Conservation (phyloP, 2,329 filamentous ascomycete genomes). For the Byssothecium circinans region DNA sequence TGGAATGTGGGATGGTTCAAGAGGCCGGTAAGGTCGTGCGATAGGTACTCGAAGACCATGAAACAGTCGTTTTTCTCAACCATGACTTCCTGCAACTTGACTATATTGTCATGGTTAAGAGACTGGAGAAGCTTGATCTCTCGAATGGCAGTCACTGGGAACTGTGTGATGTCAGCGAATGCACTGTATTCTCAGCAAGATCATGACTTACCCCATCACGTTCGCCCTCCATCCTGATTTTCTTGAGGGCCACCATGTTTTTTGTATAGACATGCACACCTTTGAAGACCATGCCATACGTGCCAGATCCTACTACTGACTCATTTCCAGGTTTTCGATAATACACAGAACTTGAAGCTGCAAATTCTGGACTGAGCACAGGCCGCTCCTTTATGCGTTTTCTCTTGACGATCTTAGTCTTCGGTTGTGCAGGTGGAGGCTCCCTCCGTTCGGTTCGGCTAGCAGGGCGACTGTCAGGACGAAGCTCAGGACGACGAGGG, state of each 20-base stretch:
- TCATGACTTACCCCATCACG: conserved; percentile 65
- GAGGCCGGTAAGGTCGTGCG: conserved; percentile 91
- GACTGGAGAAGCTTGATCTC: conserved; percentile 93
- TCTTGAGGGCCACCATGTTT: conserved; percentile 80
- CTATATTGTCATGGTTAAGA: conserved; percentile 78
- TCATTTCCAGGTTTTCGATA: conserved; percentile 96
- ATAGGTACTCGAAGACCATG: conserved; percentile 99
- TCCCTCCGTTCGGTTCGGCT: conserved; percentile 41
- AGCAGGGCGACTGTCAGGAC: conserved; percentile 36
- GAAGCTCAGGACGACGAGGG: conserved; percentile 30
- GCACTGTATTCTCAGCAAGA: background rate
- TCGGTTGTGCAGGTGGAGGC: conserved; percentile 45
- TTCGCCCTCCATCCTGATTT: conserved; percentile 92
- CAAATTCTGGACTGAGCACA: conserved; percentile 69
- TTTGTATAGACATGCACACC: conserved; percentile 91
- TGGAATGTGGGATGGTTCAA: conserved; percentile 93
- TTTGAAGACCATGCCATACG: conserved; percentile 95
- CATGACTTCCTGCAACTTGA: conserved; percentile 88
- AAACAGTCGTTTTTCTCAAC: conserved; percentile 98
- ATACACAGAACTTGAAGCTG: conserved; percentile 84
- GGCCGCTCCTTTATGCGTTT: conserved; percentile 73
- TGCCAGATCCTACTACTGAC: conserved; percentile 92
- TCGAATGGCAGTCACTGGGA: conserved; percentile 85
- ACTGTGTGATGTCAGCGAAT: conserved; percentile 47
- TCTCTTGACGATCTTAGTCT: conserved; percentile 63